Conservation (phyloP, 345 rosid species). For the Erucastrum elatum region DNA sequence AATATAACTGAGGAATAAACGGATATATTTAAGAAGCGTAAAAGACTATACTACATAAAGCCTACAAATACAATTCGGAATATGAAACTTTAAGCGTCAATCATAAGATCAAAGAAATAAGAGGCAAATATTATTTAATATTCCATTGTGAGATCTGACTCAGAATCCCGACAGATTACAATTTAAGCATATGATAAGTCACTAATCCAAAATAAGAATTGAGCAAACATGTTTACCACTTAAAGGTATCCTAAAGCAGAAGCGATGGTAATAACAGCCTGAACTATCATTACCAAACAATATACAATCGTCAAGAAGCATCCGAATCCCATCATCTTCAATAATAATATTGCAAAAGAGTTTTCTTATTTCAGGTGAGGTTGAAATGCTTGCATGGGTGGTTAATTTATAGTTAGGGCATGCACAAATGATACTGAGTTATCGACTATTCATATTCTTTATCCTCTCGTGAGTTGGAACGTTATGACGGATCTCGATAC, state of each 20-base stretch:
- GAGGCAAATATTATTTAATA: slow-evolving; percentile 8
- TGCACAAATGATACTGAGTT: slow-evolving; percentile 2
- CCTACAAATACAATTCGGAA: neutral
- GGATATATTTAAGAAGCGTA: neutral
- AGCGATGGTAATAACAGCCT: neutral
- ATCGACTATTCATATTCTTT: slow-evolving; percentile 4
- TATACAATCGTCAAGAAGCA: neutral
- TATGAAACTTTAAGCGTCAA: neutral
- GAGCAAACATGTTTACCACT: neutral
- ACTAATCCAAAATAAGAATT: neutral
- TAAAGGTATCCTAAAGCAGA: neutral
- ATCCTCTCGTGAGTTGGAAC: slow-evolving; percentile 18
- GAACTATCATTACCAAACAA: neutral
- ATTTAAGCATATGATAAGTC: neutral
- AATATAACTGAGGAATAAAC: neutral
- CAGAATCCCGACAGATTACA: slow-evolving; percentile 2
- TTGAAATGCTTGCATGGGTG: neutral
- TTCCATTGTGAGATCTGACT: slow-evolving; percentile 1
- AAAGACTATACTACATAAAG: neutral
- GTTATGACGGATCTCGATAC: neutral
- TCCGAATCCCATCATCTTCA: slow-evolving; percentile 2
- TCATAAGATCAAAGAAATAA: neutral
- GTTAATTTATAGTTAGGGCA: slow-evolving; percentile 15
- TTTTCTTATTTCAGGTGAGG: neutral
- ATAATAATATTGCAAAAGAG: neutral